Base-by-base conservation (phyloP, 2,329 filamentous ascomycete genomes). In the Xylaria sp. region DNA sequence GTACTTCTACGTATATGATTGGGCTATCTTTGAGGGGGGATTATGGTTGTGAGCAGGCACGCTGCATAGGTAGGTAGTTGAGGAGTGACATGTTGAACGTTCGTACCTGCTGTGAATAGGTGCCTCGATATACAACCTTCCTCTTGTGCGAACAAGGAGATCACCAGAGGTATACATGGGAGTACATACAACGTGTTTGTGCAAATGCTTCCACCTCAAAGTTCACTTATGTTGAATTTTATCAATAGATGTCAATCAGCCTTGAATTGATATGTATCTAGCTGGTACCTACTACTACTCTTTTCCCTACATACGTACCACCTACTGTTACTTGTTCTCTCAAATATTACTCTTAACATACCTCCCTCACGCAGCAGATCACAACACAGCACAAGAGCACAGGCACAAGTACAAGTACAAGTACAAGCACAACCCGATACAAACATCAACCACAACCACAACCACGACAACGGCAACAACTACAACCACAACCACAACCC, bases 41-140 rank as follows among this genome's bases (percentile, higher is more conserved):
- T n/a, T 20, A n/a, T 59, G 65, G 47, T 20, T 56, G 27, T 45
- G 33, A 47, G 58, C 29, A 67, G 54, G 65, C 53, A 65, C 49
- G 29, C 22, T 25, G 44, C 13, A 45, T 63, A 7, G 56, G n/a
- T n/a, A n/a, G n/a, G n/a, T n/a, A n/a, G n/a, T 42, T 51, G 5
- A 29, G 50, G 25, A 45, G 63, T 39, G 49, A 67, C 56, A 33
- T 55, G 51, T 45, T 56, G 53, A 38, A 38, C 39, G 51, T 15
- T 39, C 7, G 27, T 57, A 45, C 63, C 49, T 45, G 36, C 53
- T 22, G 5, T 15, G 17, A 39, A 20, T 9, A 39, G 22, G 25
- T 55, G 60, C 27, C 17, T 42, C n/a, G 11, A 20, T 27, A 25
- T 63, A 33, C 51, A 27, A 27, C 42, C 50, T 49, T 44, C 53